A percentile compares a stretch with the other conserved stretches of the same genome.
phyloP scores from a whole-genome alignment of 768 basidiomycete species.

The Psilocybe sp. region DNA sequence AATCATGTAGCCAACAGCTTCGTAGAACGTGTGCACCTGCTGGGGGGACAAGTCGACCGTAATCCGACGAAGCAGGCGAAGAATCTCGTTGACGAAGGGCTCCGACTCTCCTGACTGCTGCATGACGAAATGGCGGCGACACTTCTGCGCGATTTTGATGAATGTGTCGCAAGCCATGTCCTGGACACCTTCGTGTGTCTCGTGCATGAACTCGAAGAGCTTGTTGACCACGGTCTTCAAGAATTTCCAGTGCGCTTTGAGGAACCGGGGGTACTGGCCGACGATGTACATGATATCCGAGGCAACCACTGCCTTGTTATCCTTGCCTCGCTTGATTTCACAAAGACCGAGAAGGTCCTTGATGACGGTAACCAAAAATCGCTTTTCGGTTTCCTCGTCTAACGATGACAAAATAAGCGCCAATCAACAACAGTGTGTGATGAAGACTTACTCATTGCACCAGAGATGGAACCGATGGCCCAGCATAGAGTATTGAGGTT shows the following conservation, averaged over 20 bases:
- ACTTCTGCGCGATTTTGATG: slow-evolving; percentile 99
- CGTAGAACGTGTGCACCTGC: slow-evolving; percentile 98
- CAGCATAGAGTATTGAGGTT: slow-evolving; percentile 98
- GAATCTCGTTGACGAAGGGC: slow-evolving; percentile 97
- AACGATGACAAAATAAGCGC: slow-evolving; percentile 4
- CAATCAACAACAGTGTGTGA: neutral
- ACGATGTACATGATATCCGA: slow-evolving; percentile 99
- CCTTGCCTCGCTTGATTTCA: slow-evolving; percentile 98
- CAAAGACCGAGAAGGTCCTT: slow-evolving; percentile 96
- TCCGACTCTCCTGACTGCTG: slow-evolving; percentile 96
- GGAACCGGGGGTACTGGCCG: slow-evolving; percentile 98
- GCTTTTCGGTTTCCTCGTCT: slow-evolving; percentile 99
- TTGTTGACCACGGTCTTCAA: slow-evolving; percentile 99
- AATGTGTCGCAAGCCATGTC: slow-evolving; percentile 99
- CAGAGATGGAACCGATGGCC: slow-evolving; percentile 99
- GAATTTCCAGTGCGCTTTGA: slow-evolving; percentile 99
- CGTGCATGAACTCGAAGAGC: slow-evolving; percentile 99
- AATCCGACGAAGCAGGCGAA: slow-evolving; percentile 87
- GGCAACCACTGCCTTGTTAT: slow-evolving; percentile 98
- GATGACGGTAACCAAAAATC: slow-evolving; percentile 98
- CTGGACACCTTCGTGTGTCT: slow-evolving; percentile 99
- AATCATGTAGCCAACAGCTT: slow-evolving; percentile 99
- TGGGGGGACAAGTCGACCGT: slow-evolving; percentile 93
- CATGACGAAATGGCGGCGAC: slow-evolving; percentile 96
- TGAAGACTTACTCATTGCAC: slow-evolving; percentile 88